Conservation (phyloP, 345 rosid species). For the Chamaenerion angustifolium region DNA sequence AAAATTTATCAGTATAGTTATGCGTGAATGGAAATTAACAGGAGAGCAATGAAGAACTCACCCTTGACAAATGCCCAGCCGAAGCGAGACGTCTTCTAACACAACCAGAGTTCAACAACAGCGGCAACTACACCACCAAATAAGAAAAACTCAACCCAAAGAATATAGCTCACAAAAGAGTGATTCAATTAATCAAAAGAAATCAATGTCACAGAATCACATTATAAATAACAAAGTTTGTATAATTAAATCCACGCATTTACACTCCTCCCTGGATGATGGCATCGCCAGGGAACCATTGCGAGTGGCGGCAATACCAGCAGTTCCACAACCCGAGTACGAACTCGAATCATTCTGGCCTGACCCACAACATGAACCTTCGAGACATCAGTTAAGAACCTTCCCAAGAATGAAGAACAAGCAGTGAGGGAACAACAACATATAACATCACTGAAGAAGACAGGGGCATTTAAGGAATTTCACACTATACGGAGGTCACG, state of each 20-base stretch:
- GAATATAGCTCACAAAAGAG: background rate
- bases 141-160: background rate
- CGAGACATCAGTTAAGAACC: too few species aligned
- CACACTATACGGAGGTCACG: too few species aligned
- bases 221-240: too few species aligned
- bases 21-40: conserved; percentile 3
- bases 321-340: too few species aligned
- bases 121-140: conserved; percentile 1
- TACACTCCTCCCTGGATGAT: conserved; percentile 31
- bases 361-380: too few species aligned
- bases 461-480: too few species aligned
- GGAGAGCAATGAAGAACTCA: background rate
- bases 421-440: too few species aligned
- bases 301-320: conserved; percentile 51
- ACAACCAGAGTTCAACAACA: background rate
- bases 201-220: too few species aligned
- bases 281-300: conserved; percentile 55
- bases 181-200: background rate
- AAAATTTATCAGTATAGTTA: conserved; percentile 17
- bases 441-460: too few species aligned
- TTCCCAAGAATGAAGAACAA: too few species aligned
- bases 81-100: background rate
- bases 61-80: background rate
- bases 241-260: too few species aligned
- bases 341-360: too few species aligned